Evolutionary conservation across 1,284 basidiomycete genomes (phyloP).

Genomic region (Trametes polyzona): DNA sequence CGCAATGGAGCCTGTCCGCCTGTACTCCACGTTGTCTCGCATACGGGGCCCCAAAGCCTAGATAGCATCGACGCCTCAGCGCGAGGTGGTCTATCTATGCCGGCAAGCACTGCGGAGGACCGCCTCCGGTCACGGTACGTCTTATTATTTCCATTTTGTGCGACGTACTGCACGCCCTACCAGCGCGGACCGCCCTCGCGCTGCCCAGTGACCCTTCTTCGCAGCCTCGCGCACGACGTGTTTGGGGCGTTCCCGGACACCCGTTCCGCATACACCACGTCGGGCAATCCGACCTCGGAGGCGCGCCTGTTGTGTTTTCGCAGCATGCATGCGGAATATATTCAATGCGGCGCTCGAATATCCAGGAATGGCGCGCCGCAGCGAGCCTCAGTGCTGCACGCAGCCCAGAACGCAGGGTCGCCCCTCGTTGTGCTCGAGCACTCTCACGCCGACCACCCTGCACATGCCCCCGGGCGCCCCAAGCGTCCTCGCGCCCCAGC

Average conservation of each 20-base stretch:
- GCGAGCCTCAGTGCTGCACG: background rate
- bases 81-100: constrained; percentile 2
- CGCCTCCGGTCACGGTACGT: constrained; percentile 7
- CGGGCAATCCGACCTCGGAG: background rate
- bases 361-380: background rate
- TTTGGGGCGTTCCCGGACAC: constrained; percentile 11
- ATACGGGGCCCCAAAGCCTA: background rate
- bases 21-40: background rate
- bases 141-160: constrained; percentile 9
- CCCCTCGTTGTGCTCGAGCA: background rate
- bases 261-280: constrained; percentile 5
- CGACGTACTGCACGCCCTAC: constrained; percentile 10
- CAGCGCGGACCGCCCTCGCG: constrained; percentile 15
- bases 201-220: constrained; percentile 23
- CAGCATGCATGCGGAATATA: background rate
- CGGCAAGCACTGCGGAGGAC: constrained; percentile 12
- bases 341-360: constrained; percentile 10
- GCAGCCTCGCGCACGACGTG: constrained; percentile 19
- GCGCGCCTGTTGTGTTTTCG: background rate
- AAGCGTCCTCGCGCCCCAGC: background rate
- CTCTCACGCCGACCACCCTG: background rate
- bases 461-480: background rate
- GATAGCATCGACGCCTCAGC: background rate
- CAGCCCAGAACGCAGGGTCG: constrained; percentile 12
- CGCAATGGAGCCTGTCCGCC: background rate